Evolutionary conservation across 2,329 filamentous ascomycete species (phyloP), one percentile per base, ranked within the genome.

Genomic region (Xenoacremonium recifei): DNA sequence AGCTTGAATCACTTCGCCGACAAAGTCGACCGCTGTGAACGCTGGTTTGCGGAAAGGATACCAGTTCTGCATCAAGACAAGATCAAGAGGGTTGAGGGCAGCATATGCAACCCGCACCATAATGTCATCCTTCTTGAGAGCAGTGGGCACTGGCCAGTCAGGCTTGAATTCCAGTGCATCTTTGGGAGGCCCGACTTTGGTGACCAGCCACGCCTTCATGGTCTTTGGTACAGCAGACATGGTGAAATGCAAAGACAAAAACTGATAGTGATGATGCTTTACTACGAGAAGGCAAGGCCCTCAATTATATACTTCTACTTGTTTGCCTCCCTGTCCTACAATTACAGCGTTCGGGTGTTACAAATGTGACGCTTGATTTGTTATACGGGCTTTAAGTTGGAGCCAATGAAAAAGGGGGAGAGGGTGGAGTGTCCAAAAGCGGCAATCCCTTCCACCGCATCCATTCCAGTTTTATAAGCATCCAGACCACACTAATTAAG

Each of bases 71-170:
- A 42, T 42, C 18, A 42, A 27, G 9, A 38, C 35, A 18, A 42
- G 25, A 32, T 42, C 40, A 7, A 37, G 34, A 4, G 40, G 40
- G 4, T 42, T 42, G 12, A 38, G 27, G 20, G 40, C 29, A 13
- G 21, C 35, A n/a, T 38, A 23, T 9, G 27, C 23, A 16, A 42
- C 21, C 27, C 21, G 27, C 11, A 42, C 33, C 21, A 42, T 25
- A 15, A 42, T 38, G 10, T 42, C 21, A 10, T 21, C 21, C 4
- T 17, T 19, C 6, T 29, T 38, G 15, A 35, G 40, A 6, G 20
- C 2, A 23, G 35, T 19, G 12, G 40, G 40, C 6, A 21, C 23
- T 5, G 34, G 40, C 40, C 34, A 37, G 12, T 17, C 25, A 13
- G 20, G 10, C 11, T 29, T 33, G 3, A 42, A 19, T 29, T 34